These are phyloP conservation scores for Phyllosticta citrichinensis DNA, from an alignment of 2,329 filamentous ascomycete genomes.

Conservation along the genomic window DNA sequence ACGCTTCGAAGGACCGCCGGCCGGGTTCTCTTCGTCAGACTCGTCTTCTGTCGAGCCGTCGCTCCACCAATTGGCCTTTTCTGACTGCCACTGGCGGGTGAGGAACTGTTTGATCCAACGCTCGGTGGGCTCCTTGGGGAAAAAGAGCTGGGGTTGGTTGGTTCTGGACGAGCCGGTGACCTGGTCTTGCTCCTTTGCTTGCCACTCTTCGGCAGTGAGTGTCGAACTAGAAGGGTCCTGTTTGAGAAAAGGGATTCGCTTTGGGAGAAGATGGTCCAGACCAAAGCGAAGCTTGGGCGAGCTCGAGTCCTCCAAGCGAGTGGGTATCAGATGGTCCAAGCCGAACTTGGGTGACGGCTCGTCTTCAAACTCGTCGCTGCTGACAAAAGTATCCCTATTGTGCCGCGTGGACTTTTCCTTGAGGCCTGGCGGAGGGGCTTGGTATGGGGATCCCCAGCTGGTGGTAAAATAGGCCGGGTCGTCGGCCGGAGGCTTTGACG, in stretches of 20 bases:
- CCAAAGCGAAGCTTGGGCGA: conserved; percentile 28
- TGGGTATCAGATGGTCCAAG: conserved; percentile 30
- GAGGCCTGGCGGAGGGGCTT: conserved; percentile 46
- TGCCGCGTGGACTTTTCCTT: conserved; percentile 16
- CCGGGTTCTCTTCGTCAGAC: conserved; percentile 16
- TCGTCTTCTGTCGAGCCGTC: conserved; percentile 66
- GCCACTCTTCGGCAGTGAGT: conserved; percentile 2
- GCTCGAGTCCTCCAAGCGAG: conserved; percentile 21
- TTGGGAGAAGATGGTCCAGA: conserved; percentile 27
- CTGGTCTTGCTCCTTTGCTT: not conserved
- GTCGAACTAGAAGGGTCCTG: conserved; percentile 11
- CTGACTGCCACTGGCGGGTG: conserved; percentile 57
- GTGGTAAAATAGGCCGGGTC: conserved; percentile 56
- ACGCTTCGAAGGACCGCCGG: conserved; percentile 4
- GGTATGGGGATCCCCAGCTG: conserved; percentile 88
- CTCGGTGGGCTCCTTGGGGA: conserved; percentile 51
- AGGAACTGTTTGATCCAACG: conserved; percentile 82
- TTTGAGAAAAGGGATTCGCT: conserved; percentile 12
- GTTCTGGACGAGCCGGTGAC: not conserved
- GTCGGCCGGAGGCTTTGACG: conserved; percentile 30
- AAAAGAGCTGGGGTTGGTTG: conserved; percentile 14
- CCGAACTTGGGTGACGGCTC: conserved; percentile 21
- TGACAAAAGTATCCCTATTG: conserved; percentile 20
- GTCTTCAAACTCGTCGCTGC: conserved; percentile 10
- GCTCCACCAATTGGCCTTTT: conserved; percentile 74